phyloP scores from a whole-genome alignment of 192 early-diverging fungal genomes.

The Gigaspora rosea region DNA sequence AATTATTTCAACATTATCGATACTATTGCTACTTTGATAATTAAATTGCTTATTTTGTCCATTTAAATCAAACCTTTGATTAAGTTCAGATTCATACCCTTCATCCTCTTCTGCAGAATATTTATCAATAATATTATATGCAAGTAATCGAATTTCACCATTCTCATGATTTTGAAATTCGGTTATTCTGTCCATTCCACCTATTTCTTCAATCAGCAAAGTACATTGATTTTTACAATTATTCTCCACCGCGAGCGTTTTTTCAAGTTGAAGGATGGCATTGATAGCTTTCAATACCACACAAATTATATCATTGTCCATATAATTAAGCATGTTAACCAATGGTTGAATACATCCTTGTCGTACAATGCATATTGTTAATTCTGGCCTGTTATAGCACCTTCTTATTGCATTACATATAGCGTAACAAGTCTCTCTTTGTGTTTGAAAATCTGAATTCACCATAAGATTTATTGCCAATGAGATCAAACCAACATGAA shows the following conservation, averaged over 20 bases:
- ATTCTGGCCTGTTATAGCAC: conserved; percentile 41
- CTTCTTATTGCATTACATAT: conserved; percentile 49
- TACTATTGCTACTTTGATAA: no score
- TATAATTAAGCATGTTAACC: conserved; percentile 47
- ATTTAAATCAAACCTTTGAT: no score
- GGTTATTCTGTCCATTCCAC: conserved; percentile 50
- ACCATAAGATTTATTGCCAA: conserved; percentile 41
- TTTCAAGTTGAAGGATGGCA: conserved; percentile 51
- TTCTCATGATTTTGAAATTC: conserved; percentile 53
- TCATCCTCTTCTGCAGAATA: conserved; percentile 51
- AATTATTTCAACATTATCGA: no score
- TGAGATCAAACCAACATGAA: conserved; percentile 51
- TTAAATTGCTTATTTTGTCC: no score
- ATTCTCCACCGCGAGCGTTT: conserved; percentile 35
- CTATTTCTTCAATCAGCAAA: conserved; percentile 51
- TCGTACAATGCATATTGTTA: conserved; percentile 46
- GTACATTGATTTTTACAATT: conserved; percentile 44
- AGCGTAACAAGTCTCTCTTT: conserved; percentile 58
- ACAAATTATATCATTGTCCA: conserved; percentile 47
- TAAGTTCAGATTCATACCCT: conserved; percentile 22
- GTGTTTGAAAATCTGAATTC: conserved; percentile 46
- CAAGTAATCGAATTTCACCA: conserved; percentile 49
- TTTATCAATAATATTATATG: conserved; percentile 51
- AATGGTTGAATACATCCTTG: conserved; percentile 52
- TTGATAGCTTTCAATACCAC: conserved; percentile 51